Percentiles rank a stretch among this genome's conserved stretches.
These are phyloP conservation scores for Zymoseptoria pseudotritici DNA, from an alignment of 2,329 filamentous ascomycete species.

Conservation along the genomic window DNA sequence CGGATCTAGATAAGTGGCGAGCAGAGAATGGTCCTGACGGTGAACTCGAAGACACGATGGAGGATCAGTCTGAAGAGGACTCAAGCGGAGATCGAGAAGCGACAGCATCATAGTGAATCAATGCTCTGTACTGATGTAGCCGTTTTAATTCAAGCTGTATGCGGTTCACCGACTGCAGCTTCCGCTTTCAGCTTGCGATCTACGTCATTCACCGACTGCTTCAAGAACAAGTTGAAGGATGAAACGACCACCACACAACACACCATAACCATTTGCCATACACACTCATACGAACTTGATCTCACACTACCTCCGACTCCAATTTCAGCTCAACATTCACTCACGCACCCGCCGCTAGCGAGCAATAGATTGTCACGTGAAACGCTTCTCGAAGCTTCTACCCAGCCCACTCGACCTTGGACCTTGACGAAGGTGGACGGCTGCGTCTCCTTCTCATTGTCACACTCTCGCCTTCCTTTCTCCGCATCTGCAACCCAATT, in stretches of 20 bases:
- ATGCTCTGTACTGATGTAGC: too few relatives aligned
- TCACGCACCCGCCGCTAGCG: not conserved
- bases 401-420: not conserved
- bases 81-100: not conserved
- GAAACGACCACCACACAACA: too few relatives aligned
- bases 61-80: not conserved
- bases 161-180: too few relatives aligned
- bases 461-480: not conserved
- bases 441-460: not conserved
- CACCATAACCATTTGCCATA: not conserved
- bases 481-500: not conserved
- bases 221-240: too few relatives aligned
- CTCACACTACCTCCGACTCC: not conserved
- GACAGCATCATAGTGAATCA: too few relatives aligned
- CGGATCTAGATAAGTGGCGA: not conserved
- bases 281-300: not conserved
- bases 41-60: not conserved
- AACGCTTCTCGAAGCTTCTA: not conserved
- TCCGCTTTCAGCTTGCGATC: too few relatives aligned
- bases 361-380: not conserved
- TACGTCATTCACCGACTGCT: too few relatives aligned
- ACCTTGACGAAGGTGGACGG: not conserved
- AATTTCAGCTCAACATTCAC: not conserved
- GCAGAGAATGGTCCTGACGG: not conserved
- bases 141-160: too few relatives aligned